Evolutionary conservation across 2,329 filamentous ascomycete genomes (phyloP).

Genomic region (Pseudogymnoascus sp.): DNA sequence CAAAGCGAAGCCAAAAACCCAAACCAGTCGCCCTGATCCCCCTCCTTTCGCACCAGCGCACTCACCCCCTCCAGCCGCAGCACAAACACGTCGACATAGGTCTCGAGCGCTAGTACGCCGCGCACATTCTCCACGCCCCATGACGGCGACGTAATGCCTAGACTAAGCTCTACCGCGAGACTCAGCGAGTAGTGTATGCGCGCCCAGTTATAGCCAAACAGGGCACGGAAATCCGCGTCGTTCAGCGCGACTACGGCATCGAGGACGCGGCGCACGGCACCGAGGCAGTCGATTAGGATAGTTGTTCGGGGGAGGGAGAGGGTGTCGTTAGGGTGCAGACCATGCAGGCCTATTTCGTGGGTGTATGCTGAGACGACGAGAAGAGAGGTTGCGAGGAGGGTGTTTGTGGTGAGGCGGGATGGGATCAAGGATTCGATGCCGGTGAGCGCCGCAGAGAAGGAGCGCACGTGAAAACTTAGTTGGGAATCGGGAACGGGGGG

Average conservation of each 20-base stretch:
- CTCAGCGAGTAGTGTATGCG: conserved; percentile 10
- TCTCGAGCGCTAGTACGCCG: conserved; percentile 4
- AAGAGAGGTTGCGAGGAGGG: not conserved
- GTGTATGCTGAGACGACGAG: conserved; percentile 8
- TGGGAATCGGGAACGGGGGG: not conserved
- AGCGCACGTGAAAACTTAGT: conserved; percentile 9
- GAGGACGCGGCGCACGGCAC: conserved; percentile 4
- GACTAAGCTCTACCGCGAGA: conserved; percentile 9
- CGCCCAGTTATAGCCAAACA: conserved; percentile 11
- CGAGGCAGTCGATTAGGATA: conserved; percentile 10
- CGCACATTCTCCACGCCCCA: conserved; percentile 9
- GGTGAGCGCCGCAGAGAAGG: conserved; percentile 7
- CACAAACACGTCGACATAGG: conserved; percentile 9
- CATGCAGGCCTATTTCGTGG: conserved; percentile 10
- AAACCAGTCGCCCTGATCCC: conserved; percentile 7
- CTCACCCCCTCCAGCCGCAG: not conserved
- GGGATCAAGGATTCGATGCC: conserved; percentile 6
- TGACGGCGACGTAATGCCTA: conserved; percentile 8
- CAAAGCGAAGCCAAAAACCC: conserved; percentile 1
- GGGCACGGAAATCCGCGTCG: not conserved
- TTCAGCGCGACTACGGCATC: conserved; percentile 1
- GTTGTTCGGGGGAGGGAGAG: conserved; percentile 9
- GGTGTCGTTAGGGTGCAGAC: not conserved
- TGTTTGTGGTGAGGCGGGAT: not conserved
- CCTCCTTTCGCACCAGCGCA: not conserved